Percentiles rank a stretch among this genome's conserved stretches.
Conservation (phyloP, 768 basidiomycete species). For the Saitozyma sp. region DNA sequence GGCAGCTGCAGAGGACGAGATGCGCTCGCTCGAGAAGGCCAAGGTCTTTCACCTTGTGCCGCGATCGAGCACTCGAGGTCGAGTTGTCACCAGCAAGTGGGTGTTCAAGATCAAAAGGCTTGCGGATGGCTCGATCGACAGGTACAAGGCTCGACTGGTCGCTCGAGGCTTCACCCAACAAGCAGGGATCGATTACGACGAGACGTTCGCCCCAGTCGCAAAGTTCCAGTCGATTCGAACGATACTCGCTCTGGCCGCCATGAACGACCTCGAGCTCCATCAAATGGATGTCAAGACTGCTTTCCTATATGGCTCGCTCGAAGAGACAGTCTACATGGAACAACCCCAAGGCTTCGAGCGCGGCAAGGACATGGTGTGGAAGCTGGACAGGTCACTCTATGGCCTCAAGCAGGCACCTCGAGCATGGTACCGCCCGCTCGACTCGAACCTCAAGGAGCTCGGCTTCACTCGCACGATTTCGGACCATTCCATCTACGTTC, state of each 20-base stretch:
- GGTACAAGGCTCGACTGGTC: slow-evolving; percentile 20
- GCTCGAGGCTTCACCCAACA: slow-evolving; percentile 17
- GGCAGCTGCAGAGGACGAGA: neutral
- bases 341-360: slow-evolving; percentile 11
- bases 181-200: slow-evolving; percentile 14
- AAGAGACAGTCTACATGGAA: slow-evolving; percentile 14
- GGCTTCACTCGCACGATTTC: slow-evolving; percentile 8
- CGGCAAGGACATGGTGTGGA: slow-evolving; percentile 4
- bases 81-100: slow-evolving; percentile 4
- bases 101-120: slow-evolving; percentile 1
- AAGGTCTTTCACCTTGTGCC: slow-evolving; percentile 4
- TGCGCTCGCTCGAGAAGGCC: neutral
- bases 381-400: slow-evolving; percentile 18
- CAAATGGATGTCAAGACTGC: slow-evolving; percentile 21
- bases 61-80: slow-evolving; percentile 1
- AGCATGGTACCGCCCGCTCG: slow-evolving; percentile 11
- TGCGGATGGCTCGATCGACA: slow-evolving; percentile 1
- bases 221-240: slow-evolving; percentile 12
- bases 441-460: slow-evolving; percentile 13
- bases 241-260: slow-evolving; percentile 16
- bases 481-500: slow-evolving; percentile 5
- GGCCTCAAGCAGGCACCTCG: slow-evolving; percentile 21
- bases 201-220: slow-evolving; percentile 20
- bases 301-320: slow-evolving; percentile 21
- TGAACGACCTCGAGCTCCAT: slow-evolving; percentile 13